Evolutionary conservation across 495 filamentous ascomycete genomes (phyloP).

Genomic region (Viridothelium virens): DNA sequence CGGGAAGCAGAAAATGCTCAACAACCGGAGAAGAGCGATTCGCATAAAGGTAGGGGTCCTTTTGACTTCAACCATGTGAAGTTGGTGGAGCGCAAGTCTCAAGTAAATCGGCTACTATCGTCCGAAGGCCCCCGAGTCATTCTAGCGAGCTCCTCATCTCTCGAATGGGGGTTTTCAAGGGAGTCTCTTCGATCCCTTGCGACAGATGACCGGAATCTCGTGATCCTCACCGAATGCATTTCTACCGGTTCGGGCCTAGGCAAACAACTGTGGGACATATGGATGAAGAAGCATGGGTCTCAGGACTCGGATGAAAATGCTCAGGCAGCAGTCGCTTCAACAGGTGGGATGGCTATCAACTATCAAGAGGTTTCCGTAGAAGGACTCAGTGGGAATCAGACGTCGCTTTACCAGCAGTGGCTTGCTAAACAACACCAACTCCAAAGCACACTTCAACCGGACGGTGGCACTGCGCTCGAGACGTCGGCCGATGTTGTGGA

Average conservation of each 20-base stretch:
- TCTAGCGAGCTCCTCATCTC: constrained; percentile 76
- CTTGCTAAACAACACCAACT: constrained; percentile 74
- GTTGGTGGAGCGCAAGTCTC: constrained; percentile 66
- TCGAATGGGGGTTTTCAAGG: constrained; percentile 94
- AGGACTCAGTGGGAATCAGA: constrained; percentile 63
- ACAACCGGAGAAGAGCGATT: constrained; percentile 10
- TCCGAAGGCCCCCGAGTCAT: constrained; percentile 57
- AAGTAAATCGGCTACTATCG: constrained; percentile 56
- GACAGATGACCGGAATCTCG: constrained; percentile 64
- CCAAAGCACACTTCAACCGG: constrained; percentile 62
- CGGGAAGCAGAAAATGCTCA: constrained; percentile 76
- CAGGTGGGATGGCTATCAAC: constrained; percentile 53
- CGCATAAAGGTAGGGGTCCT: constrained; percentile 53
- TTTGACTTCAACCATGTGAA: constrained; percentile 86
- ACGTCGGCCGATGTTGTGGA: constrained; percentile 70
- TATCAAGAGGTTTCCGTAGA: constrained; percentile 52
- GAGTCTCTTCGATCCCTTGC: constrained; percentile 71
- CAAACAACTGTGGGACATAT: constrained; percentile 34
- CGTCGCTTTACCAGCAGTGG: constrained; percentile 79
- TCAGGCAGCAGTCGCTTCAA: constrained; percentile 41
- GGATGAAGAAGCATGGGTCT: constrained; percentile 17
- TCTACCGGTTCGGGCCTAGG: constrained; percentile 25
- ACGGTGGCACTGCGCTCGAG: constrained; percentile 57
- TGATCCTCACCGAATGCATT: constrained; percentile 67
- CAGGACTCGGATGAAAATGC: constrained; percentile 9